Conservation (phyloP, 306 rosid genomes). For the Betula pendula region DNA sequence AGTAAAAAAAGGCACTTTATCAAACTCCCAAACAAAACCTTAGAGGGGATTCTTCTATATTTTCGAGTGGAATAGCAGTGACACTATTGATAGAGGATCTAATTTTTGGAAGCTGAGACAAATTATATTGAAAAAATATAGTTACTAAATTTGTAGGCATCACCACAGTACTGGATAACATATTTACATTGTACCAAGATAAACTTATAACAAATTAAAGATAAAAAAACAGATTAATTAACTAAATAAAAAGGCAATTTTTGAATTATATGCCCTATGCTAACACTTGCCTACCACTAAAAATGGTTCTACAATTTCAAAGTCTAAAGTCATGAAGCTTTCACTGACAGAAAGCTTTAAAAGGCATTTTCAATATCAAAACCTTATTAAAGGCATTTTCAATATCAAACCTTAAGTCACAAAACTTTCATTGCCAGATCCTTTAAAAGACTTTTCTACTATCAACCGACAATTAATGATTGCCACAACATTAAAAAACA, state of each 20-base stretch:
- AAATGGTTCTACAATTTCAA: background rate
- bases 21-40: constrained; percentile 88
- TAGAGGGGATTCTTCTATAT: constrained; percentile 81
- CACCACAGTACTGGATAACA: background rate
- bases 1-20: constrained; percentile 65
- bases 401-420: too few species aligned
- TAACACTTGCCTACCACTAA: background rate
- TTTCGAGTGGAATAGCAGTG: constrained; percentile 80
- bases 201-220: background rate
- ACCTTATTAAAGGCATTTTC: too few species aligned
- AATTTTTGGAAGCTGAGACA: constrained; percentile 88
- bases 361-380: background rate
- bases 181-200: constrained; percentile 15
- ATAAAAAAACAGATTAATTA: constrained; percentile 1
- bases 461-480: background rate
- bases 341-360: background rate
- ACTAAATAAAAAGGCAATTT: constrained; percentile 7
- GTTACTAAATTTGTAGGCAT: constrained; percentile 21
- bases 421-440: background rate
- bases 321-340: background rate
- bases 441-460: background rate
- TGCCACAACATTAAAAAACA: background rate
- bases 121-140: constrained; percentile 27
- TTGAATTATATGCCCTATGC: constrained; percentile 1
- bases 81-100: constrained; percentile 72